Evolutionary conservation across 305 asterid genomes (phyloP), one percentile per base, ranked within the genome.

Genomic region (Withania somnifera): DNA sequence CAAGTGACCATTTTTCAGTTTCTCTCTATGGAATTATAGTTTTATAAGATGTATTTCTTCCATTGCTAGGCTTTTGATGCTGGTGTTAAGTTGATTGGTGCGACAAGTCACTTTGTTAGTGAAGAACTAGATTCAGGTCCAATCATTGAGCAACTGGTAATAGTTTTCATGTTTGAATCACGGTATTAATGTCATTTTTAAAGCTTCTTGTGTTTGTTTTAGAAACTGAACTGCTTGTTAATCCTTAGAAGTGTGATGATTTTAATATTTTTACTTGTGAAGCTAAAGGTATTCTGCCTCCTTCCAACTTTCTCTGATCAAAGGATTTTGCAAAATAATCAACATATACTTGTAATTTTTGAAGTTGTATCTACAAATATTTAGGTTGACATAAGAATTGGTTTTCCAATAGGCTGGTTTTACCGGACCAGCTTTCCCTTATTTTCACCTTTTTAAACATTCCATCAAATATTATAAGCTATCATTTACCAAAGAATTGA

Each of bases 61-160:
- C 64, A 66, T 82, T 79, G 77, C 53, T 87, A 93, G 98, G 99
- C 98, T 54, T 94, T 96, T 82, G 98, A 94, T 20, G 94, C 96
- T 84, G 99, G 99, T n/a, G 99, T 96, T 71, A 96, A 96, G 83
- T 81, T 96, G 89, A 96, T 96, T 77, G 98, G 98, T 84, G 99
- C 99, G 40, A 94, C 99, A 67, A 90, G 86, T 87, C 99, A 96
- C 89, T 94, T 96, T 81, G 98, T 96, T 32, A 94, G 95, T 5
- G 97, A 95, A 90, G 97, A 91, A 87, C 97, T 94, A 75, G 98
- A 95, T 86, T 93, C 87, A 56, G 99, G 99, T 78, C 98, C 99
- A 81, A 95, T 94, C 82, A 95, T 95, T 83, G 98, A 95, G 86
- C 99, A 95, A 88, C 90, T 95, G 98, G 99, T 95, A 90, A 84